phyloP scores from a whole-genome alignment of 164 flowering plant species.

The Annona squamosa region DNA sequence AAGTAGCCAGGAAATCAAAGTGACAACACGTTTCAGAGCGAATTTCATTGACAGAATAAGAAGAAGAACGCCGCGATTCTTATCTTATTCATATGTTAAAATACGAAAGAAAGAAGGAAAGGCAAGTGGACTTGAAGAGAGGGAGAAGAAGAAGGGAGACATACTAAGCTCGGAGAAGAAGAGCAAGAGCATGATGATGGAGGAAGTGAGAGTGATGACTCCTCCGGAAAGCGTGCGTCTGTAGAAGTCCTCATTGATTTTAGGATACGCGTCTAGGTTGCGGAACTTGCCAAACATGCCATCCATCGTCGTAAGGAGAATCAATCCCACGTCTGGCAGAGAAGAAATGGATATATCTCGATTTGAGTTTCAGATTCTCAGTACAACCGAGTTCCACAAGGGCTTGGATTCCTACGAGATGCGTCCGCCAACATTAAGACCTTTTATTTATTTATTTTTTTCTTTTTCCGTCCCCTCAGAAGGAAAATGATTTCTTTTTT shows the following conservation, averaged over 20 bases:
- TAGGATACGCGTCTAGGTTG: slow-evolving; percentile 63
- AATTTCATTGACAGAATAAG: not conserved
- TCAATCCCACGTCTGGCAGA: not conserved
- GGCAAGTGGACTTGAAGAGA: not conserved
- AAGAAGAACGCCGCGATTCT: not conserved
- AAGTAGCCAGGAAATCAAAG: not conserved
- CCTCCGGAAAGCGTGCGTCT: slow-evolving; percentile 72
- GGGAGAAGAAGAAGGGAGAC: slow-evolving; percentile 6
- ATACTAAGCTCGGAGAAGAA: slow-evolving; percentile 64
- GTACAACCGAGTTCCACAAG: not conserved
- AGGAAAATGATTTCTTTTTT: not conserved
- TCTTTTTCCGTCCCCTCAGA: not conserved
- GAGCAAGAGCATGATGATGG: slow-evolving; percentile 51
- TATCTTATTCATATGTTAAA: not conserved
- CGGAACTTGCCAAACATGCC: slow-evolving; percentile 28
- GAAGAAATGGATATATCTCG: not conserved
- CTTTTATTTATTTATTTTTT: not conserved
- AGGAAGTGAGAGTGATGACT: slow-evolving; percentile 53
- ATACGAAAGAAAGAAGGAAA: not conserved
- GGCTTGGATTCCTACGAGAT: not conserved
- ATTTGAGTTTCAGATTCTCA: not conserved
- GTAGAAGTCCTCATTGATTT: slow-evolving; percentile 68
- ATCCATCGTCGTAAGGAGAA: not conserved
- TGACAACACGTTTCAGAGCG: not conserved
- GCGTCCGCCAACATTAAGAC: not conserved